phyloP scores from a whole-genome alignment of 192 early-diverging fungal species.

The Rhizoclosmatium sp. region DNA sequence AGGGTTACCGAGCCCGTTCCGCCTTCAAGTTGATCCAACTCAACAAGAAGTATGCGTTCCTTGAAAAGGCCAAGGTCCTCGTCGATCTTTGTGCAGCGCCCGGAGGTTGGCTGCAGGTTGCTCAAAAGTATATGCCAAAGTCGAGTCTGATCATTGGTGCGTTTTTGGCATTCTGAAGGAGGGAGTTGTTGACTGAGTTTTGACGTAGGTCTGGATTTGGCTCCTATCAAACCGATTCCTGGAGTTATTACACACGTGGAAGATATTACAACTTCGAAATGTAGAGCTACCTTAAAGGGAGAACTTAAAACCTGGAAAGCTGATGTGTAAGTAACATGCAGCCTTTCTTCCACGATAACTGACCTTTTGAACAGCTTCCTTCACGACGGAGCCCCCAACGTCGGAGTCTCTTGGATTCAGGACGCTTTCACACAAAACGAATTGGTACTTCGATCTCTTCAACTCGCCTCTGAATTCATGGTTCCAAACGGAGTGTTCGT shows the following conservation, averaged over 20 bases:
- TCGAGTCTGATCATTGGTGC: slow-evolving; percentile 87
- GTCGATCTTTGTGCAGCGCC: slow-evolving; percentile 99
- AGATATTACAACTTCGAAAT: slow-evolving; percentile 96
- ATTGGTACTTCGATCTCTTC: slow-evolving; percentile 88
- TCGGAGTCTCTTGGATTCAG: slow-evolving; percentile 94
- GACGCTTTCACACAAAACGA: slow-evolving; percentile 97
- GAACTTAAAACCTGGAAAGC: slow-evolving; percentile 99
- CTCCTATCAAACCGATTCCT: slow-evolving; percentile 94
- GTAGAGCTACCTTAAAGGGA: slow-evolving; percentile 80
- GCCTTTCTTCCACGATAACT: background rate
- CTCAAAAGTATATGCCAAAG: slow-evolving; percentile 97
- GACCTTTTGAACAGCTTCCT: slow-evolving; percentile 68
- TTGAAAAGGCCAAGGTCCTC: slow-evolving; percentile 84
- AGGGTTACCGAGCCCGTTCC: slow-evolving; percentile 97
- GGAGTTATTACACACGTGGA: slow-evolving; percentile 94
- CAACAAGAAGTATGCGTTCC: slow-evolving; percentile 98
- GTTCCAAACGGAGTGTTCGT: slow-evolving; percentile 93
- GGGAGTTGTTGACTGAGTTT: background rate
- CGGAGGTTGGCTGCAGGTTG: slow-evolving; percentile 98
- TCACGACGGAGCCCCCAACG: slow-evolving; percentile 99
- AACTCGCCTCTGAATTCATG: slow-evolving; percentile 94
- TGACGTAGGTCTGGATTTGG: slow-evolving; percentile 83
- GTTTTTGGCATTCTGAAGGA: background rate
- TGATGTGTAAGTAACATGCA: slow-evolving; percentile 75
- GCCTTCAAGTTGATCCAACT: slow-evolving; percentile 99